Percentiles rank a stretch among this genome's conserved stretches.
These are phyloP conservation scores for Daedaleopsis nitida DNA, from an alignment of 768 basidiomycete species.

Conservation along the genomic window DNA sequence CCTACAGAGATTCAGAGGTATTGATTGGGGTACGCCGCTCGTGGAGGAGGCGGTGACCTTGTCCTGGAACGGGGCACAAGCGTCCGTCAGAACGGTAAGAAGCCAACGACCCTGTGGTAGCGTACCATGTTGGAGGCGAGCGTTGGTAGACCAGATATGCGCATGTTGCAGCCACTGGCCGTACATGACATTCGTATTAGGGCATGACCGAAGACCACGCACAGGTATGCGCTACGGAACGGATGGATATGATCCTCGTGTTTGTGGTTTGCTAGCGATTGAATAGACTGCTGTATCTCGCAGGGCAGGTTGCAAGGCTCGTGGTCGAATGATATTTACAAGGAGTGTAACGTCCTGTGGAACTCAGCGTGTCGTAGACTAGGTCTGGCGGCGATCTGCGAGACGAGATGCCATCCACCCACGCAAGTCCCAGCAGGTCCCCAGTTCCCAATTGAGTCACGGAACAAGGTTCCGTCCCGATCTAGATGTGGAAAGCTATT, in stretches of 20 bases:
- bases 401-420: background rate
- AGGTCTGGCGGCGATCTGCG: background rate
- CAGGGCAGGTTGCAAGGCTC: background rate
- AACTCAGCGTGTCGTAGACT: background rate
- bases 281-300: too few species aligned
- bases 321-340: too few species aligned
- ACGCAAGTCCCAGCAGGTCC: background rate
- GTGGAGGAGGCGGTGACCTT: background rate
- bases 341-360: too few species aligned
- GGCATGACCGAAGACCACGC: too few species aligned
- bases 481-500: background rate
- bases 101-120: too few species aligned
- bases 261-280: too few species aligned
- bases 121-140: too few species aligned
- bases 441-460: background rate
- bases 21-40: background rate
- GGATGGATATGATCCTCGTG: too few species aligned
- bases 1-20: background rate
- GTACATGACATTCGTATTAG: too few species aligned
- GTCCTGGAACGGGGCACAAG: background rate
- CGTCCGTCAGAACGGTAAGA: background rate
- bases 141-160: too few species aligned
- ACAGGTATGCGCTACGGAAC: too few species aligned
- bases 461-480: background rate
- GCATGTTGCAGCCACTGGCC: too few species aligned